Evolutionary conservation across 805 yeast species (phyloP).

Genomic region (Ogataea degrootiae): DNA sequence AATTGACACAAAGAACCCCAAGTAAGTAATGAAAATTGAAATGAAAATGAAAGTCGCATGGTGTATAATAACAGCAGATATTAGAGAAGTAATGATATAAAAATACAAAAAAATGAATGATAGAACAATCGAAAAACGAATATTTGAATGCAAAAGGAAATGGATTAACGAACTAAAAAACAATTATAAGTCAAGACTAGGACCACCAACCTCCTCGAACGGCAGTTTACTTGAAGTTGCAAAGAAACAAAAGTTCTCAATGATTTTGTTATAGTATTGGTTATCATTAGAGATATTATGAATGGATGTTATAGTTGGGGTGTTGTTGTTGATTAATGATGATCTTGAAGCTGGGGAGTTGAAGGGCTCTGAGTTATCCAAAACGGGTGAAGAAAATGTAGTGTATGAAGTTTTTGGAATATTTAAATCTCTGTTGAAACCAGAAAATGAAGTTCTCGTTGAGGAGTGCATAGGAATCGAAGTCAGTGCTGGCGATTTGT

Average conservation of each 20-base stretch:
- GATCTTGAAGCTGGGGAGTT: not conserved
- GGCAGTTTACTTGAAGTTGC: conserved; percentile 14
- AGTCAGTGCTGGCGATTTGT: conserved; percentile 4
- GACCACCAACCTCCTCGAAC: no score
- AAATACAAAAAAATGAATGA: no score
- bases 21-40: no score
- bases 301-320: not conserved
- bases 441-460: conserved; percentile 8
- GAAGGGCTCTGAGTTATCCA: not conserved
- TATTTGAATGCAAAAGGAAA: no score
- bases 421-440: not conserved
- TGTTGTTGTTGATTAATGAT: not conserved
- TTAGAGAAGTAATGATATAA: no score
- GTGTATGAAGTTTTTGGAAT: not conserved
- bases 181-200: no score
- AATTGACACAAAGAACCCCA: no score
- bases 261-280: conserved; percentile 19
- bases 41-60: no score
- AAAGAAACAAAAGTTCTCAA: conserved; percentile 29
- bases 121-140: no score
- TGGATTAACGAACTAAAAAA: no score
- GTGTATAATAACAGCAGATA: no score
- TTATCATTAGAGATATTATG: conserved; percentile 4
- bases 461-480: conserved; percentile 1
- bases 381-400: not conserved